A percentile compares a stretch with the other conserved stretches of the same genome.
Evolutionary conservation across 257 asterid species (phyloP).

Genomic region (Ilex asprella): DNA sequence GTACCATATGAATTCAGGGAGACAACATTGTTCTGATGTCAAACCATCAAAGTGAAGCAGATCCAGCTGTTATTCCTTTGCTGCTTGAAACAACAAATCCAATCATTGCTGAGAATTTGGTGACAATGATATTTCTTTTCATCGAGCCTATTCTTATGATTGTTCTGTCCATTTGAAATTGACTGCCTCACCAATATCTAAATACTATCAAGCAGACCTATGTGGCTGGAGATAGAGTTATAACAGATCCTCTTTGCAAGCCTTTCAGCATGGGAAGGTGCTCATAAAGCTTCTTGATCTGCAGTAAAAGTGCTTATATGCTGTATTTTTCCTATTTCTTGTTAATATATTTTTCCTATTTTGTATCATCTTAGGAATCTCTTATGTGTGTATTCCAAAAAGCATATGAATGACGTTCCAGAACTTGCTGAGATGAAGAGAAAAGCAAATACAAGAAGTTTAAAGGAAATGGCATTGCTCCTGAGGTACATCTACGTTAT

Average conservation of each 20-base stretch:
- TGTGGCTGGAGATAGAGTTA: conserved; percentile 96
- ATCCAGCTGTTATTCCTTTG: conserved; percentile 85
- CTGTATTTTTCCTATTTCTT: conserved; percentile 9
- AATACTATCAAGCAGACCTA: conserved; percentile 54
- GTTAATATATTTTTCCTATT: conserved; percentile 11
- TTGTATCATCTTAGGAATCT: conserved; percentile 61
- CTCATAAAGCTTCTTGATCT: conserved; percentile 8
- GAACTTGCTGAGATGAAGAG: conserved; percentile 74
- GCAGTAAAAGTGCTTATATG: conserved; percentile 1
- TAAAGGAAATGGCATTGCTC: conserved; percentile 89
- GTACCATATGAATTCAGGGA: conserved; percentile 48
- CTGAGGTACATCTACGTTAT: conserved; percentile 40
- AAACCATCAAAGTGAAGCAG: conserved; percentile 98
- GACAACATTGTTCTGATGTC: conserved; percentile 84
- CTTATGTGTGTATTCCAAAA: conserved; percentile 85
- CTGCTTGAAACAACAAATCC: conserved; percentile 74
- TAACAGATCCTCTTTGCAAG: conserved; percentile 94
- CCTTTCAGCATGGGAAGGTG: conserved; percentile 99
- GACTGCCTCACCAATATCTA: conserved; percentile 15
- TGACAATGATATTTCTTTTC: conserved; percentile 17
- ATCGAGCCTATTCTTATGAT: conserved; percentile 12
- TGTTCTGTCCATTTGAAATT: conserved; percentile 1
- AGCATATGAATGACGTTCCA: conserved; percentile 87
- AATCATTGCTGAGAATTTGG: conserved; percentile 76
- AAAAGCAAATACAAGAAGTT: conserved; percentile 89